These are phyloP conservation scores for Anacardium occidentale DNA, from an alignment of 345 rosid genomes.

Conservation along the genomic window DNA sequence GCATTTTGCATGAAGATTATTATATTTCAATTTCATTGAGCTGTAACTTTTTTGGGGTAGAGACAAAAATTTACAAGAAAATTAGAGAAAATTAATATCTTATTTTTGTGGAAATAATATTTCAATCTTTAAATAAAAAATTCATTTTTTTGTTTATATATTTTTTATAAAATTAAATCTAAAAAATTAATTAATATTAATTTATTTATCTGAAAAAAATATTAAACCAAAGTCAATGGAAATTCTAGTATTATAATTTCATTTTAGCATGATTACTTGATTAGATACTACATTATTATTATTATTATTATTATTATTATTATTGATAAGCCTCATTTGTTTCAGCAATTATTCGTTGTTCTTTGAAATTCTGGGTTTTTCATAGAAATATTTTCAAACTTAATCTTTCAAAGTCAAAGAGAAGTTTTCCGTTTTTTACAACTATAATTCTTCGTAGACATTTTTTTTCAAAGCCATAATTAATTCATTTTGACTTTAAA, in stretches of 20 bases:
- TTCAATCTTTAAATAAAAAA: background rate
- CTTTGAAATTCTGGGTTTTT: constrained; percentile 7
- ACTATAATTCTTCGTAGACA: background rate
- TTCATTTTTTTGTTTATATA: too few species aligned
- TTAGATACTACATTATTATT: background rate
- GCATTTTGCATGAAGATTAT: too few species aligned
- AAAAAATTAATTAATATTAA: too few species aligned
- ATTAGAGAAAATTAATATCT: too few species aligned
- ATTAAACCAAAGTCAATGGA: background rate
- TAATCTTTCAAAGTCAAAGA: constrained; percentile 7
- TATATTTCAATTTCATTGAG: too few species aligned
- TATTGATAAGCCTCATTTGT: background rate
- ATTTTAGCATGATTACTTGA: constrained; percentile 16
- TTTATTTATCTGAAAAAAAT: background rate
- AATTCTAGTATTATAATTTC: constrained; percentile 35
- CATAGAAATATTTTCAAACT: background rate
- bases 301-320: constrained; percentile 6
- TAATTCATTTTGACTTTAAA: too few species aligned
- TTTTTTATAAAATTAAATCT: background rate
- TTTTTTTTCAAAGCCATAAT: background rate
- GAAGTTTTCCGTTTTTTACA: background rate
- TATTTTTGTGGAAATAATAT: too few species aligned
- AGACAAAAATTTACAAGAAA: too few species aligned
- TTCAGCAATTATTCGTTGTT: constrained; percentile 14
- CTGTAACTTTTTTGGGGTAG: too few species aligned